Percentiles rank a stretch among this genome's conserved stretches.
These are phyloP conservation scores for Oidium heveae DNA, from an alignment of 2,329 filamentous ascomycete genomes.

Conservation along the genomic window DNA sequence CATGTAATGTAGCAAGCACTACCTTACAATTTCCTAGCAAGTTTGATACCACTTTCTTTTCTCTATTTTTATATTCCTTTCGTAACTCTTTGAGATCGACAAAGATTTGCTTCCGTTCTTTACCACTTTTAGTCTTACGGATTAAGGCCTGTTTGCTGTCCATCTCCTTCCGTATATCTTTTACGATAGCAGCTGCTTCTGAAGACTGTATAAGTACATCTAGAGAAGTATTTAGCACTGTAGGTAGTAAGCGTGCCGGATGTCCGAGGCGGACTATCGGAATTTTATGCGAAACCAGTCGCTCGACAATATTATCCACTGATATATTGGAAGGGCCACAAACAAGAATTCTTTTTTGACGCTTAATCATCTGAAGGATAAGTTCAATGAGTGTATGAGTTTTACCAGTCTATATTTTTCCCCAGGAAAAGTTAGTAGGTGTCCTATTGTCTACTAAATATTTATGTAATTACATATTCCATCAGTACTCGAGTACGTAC, in stretches of 20 bases:
- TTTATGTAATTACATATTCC: not conserved
- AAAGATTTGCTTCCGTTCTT: conserved; percentile 62
- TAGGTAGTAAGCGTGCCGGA: conserved; percentile 69
- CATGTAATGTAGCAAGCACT: conserved; percentile 78
- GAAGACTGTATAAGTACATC: conserved; percentile 79
- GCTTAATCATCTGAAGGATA: conserved; percentile 67
- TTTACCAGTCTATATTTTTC: conserved; percentile 46
- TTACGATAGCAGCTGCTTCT: conserved; percentile 69
- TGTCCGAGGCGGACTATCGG: conserved; percentile 80
- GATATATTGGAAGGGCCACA: conserved; percentile 93
- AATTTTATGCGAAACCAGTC: conserved; percentile 60
- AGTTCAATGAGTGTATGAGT: conserved; percentile 91
- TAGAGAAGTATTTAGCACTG: conserved; percentile 69
- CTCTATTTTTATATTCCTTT: conserved; percentile 69
- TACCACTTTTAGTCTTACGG: conserved; percentile 59
- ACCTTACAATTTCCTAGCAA: conserved; percentile 60
- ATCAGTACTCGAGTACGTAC: conserved; percentile 10
- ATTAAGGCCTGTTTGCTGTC: conserved; percentile 75
- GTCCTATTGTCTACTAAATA: not conserved
- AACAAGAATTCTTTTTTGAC: conserved; percentile 54
- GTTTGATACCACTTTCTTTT: conserved; percentile 54
- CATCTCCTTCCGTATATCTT: conserved; percentile 78
- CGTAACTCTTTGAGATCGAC: conserved; percentile 61
- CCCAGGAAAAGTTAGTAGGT: not conserved
- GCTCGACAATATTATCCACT: conserved; percentile 94